Evolutionary conservation across 768 basidiomycete species (phyloP), one percentile per base, ranked within the genome.

Genomic region (Mycena olivaceomarginata): DNA sequence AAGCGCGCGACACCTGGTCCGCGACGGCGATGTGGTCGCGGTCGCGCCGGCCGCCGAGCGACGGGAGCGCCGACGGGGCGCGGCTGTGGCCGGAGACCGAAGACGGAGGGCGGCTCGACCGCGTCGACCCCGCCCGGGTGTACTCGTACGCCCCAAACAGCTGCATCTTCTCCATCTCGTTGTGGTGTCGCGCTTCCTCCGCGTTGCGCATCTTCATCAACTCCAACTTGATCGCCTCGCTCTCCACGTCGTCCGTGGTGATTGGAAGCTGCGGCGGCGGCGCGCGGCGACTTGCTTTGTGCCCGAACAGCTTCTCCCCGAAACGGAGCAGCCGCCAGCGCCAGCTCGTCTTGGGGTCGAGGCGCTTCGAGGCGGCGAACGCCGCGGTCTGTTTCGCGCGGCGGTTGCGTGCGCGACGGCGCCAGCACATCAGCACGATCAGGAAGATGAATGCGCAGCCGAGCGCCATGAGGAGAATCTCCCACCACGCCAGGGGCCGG

Each of bases 391-490:
- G 87, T 82, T 94, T 90, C 20, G 91, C 92, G 43, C 95, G 92
- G 81, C 91, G 89, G 82, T 93, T 93, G 82, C 92, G 92, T 53
- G 92, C 92, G 66, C 90, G 92, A 20, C 94, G 89, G 31, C 96
- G 92, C 92, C 93, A 96, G 79, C 89, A 90, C 87, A 92, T 89
- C 75, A 96, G 82, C 76, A 95, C 83, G 62, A 91, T 83, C 56
- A 96, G 72, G 82, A 95, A 93, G 84, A 96, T 93, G 85, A 96
- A 94, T 18, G 93, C 93, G 82, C 94, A 94, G 12, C 96, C 95
- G 48, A 96, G 90, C 0, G 93, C 88, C 94, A 96, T 96, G 71
- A 96, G 90, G 72, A 96, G 87, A 79, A 96, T 96, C 86, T 97
- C 89, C 95, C 95, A 96, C 95, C 96, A 96, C 75, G 87, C 86